phyloP scores from a whole-genome alignment of 2,329 filamentous ascomycete genomes.

The Fusarium pilosicola region DNA sequence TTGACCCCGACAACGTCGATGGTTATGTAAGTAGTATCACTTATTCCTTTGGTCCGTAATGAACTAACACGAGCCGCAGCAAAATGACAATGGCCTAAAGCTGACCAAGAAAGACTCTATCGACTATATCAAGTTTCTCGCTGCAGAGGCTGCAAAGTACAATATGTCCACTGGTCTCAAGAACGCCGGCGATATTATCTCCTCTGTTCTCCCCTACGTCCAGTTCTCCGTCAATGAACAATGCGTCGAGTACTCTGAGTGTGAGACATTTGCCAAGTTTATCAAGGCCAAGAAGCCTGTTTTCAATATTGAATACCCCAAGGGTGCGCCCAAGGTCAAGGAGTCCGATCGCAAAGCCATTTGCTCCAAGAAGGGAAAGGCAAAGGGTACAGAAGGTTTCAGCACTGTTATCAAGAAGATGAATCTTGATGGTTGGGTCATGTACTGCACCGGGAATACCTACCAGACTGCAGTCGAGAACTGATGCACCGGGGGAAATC shows the following conservation, averaged over 20 bases:
- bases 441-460: conserved; percentile 59
- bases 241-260: conserved; percentile 70
- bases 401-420: conserved; percentile 74
- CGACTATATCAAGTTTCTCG: conserved; percentile 69
- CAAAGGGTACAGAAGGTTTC: conserved; percentile 59
- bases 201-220: conserved; percentile 57
- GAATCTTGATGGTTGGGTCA: conserved; percentile 70
- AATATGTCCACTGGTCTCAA: conserved; percentile 74
- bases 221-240: conserved; percentile 78
- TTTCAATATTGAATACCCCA: conserved; percentile 78
- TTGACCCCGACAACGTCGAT: conserved; percentile 79
- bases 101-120: conserved; percentile 67
- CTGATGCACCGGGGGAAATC: not conserved
- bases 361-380: conserved; percentile 54
- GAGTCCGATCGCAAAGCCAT: conserved; percentile 49
- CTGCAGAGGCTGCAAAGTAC: conserved; percentile 60
- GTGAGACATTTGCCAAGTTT: conserved; percentile 66
- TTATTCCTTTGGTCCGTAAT: not conserved
- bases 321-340: conserved; percentile 55
- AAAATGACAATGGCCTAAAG: conserved; percentile 70
- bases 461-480: conserved; percentile 41
- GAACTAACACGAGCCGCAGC: conserved; percentile 37
- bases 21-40: conserved; percentile 60
- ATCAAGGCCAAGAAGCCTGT: conserved; percentile 71
- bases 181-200: conserved; percentile 71